A percentile compares a stretch with the other conserved stretches of the same genome.
phyloP scores from a whole-genome alignment of 805 yeast genomes.

The Myxozyma neglecta region DNA sequence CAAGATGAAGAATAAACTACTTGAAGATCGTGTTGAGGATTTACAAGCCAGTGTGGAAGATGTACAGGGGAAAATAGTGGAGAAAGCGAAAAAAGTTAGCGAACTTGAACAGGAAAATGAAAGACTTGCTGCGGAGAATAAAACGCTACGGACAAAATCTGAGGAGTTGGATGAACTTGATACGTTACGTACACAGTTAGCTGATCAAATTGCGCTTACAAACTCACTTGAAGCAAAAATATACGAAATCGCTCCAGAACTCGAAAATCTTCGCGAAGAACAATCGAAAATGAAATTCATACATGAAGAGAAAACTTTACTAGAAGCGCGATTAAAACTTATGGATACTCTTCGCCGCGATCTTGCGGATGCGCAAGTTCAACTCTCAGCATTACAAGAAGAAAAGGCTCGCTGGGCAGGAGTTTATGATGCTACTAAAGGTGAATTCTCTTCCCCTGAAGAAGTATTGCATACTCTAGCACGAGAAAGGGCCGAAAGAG shows the following conservation, averaged over 20 bases:
- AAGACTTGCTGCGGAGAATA: slow-evolving; percentile 33
- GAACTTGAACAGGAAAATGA: slow-evolving; percentile 41
- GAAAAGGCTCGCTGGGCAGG: slow-evolving; percentile 52
- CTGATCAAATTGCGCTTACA: slow-evolving; percentile 48
- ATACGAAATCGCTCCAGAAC: slow-evolving; percentile 53
- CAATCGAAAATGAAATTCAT: slow-evolving; percentile 52
- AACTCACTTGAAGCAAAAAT: slow-evolving; percentile 54
- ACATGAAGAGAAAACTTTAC: slow-evolving; percentile 53
- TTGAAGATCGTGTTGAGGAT: slow-evolving; percentile 37
- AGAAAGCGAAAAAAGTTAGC: slow-evolving; percentile 30
- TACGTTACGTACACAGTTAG: slow-evolving; percentile 16
- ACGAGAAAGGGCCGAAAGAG: slow-evolving; percentile 40
- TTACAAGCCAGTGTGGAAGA: slow-evolving; percentile 39
- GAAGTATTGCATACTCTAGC: slow-evolving; percentile 44
- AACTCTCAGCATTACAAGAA: slow-evolving; percentile 50
- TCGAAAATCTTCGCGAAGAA: slow-evolving; percentile 51
- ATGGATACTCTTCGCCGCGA: slow-evolving; percentile 49
- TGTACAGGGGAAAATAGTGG: slow-evolving; percentile 17
- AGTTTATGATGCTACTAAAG: slow-evolving; percentile 43
- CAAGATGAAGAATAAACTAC: slow-evolving; percentile 29
- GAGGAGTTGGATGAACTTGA: slow-evolving; percentile 21
- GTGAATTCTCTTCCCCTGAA: slow-evolving; percentile 45
- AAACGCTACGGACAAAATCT: slow-evolving; percentile 4
- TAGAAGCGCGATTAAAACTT: slow-evolving; percentile 44
- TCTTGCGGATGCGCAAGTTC: slow-evolving; percentile 51